Base-by-base conservation (phyloP, 225 moss, liverwort and hornwort genomes). In the Physcomitrium patens region DNA sequence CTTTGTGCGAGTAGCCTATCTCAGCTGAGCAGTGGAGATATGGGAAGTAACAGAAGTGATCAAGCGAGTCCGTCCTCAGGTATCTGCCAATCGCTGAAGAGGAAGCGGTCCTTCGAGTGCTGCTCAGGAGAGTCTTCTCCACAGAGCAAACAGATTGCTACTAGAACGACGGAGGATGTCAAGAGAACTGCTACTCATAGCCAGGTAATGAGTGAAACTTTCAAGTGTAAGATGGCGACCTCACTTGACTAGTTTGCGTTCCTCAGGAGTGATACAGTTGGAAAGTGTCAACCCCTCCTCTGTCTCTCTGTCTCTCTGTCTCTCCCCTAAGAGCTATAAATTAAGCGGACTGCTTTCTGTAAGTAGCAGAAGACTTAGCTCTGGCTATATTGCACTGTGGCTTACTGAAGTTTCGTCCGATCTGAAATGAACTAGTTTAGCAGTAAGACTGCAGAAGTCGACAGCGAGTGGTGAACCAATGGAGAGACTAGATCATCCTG, bases 71-170 rank as follows among this genome's bases (percentile, higher is more conserved):
- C 47, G 58, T 16, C 63, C 18, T 44, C 59, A 52, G 23, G 60
- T 42, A 57, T 77, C 71, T 71, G 77, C 12, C 31, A 66, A 74
- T 12, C 65, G 66, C 53, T 70, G 7, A 76, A 73, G 59, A 82
- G 79, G 65, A 82, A 79, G 70, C 65, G 78, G 73, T 4, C 31
- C 31, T 49, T 79, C 66, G 76, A 22, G 49, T 79, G 66, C 62
- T 56, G 73, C 73, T 70, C 66, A 44, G 55, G 41, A 28, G 60
- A 15, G 27, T 23, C 18, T 61, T 6, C 57, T 66, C 22, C 60
- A 4, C 76, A 77, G 9, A 52, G 19, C 60, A 76, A 75, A 55
- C 78, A 71, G 63, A 75, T 69, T 52, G 50, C 59, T 17, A 53
- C 57, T 12, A 64, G 63, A 63, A 67, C 71, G 18, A 57, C 62